These are phyloP conservation scores for Apiosordaria backusii DNA, from an alignment of 495 filamentous ascomycete genomes.

Conservation along the genomic window DNA sequence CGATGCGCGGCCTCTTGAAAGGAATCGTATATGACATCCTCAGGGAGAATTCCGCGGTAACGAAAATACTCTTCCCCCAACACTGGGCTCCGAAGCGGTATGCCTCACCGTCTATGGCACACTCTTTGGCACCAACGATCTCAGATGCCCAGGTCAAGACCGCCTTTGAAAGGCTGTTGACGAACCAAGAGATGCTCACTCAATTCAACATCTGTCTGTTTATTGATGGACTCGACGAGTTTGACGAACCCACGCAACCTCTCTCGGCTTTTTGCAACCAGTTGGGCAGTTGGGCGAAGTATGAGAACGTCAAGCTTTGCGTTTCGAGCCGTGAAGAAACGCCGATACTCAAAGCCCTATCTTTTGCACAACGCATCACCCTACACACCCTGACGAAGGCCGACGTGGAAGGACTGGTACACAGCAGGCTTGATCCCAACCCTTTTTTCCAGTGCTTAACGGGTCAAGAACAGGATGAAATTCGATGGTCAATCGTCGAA, in stretches of 20 bases:
- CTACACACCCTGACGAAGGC: neutral
- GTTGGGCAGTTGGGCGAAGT: constrained; percentile 26
- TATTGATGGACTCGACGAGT: constrained; percentile 33
- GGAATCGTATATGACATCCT: constrained; percentile 20
- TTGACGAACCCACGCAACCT: neutral
- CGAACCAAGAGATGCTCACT: constrained; percentile 26
- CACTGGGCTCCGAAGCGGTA: neutral
- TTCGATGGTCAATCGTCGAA: neutral
- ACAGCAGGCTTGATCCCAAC: neutral
- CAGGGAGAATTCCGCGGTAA: neutral
- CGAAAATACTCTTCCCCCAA: neutral
- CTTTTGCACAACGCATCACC: neutral
- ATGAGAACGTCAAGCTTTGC: constrained; percentile 37
- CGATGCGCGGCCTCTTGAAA: constrained; percentile 38
- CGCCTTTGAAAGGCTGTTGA: constrained; percentile 22
- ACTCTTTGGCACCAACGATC: neutral
- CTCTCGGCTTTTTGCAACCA: neutral
- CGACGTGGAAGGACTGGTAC: neutral
- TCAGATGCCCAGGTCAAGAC: neutral
- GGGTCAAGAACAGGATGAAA: neutral
- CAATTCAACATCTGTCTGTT: constrained; percentile 24
- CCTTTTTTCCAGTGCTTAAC: neutral
- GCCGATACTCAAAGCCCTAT: neutral
- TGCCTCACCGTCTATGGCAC: neutral
- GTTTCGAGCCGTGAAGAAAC: constrained; percentile 39